A percentile compares a stretch with the other conserved stretches of the same genome.
Evolutionary conservation across 2,329 filamentous ascomycete species (phyloP).

Genomic region (Myriosclerotinia curreyana): DNA sequence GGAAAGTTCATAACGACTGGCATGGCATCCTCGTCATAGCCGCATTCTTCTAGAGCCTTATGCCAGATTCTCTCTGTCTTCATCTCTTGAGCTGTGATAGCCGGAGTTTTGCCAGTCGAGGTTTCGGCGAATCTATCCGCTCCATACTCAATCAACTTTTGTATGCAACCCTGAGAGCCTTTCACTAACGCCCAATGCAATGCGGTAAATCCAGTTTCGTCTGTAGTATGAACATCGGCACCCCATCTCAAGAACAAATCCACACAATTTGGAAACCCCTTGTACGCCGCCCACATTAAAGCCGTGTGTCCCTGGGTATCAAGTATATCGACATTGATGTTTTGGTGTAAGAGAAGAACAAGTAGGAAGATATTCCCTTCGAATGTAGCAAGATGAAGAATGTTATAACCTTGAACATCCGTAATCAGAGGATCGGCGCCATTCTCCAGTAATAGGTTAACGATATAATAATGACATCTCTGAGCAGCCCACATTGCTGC

Average conservation of each 20-base stretch:
- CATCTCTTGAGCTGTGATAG: constrained; percentile 82
- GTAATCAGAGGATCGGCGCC: constrained; percentile 90
- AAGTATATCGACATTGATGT: constrained; percentile 87
- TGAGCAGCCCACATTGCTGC: constrained; percentile 97
- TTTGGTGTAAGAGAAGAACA: constrained; percentile 86
- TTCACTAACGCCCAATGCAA: constrained; percentile 97
- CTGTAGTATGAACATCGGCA: constrained; percentile 83
- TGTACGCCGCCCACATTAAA: constrained; percentile 99
- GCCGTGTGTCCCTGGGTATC: constrained; percentile 90
- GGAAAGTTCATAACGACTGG: constrained; percentile 68
- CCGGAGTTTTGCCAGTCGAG: constrained; percentile 83
- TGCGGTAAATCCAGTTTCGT: constrained; percentile 91
- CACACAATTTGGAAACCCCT: constrained; percentile 88
- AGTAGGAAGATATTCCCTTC: constrained; percentile 93
- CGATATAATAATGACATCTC: constrained; percentile 92
- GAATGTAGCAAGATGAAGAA: constrained; percentile 93
- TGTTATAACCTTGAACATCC: constrained; percentile 96
- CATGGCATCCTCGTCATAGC: constrained; percentile 77
- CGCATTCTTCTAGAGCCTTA: constrained; percentile 76
- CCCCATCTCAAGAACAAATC: constrained; percentile 94
- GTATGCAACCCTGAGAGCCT: constrained; percentile 81
- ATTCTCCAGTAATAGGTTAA: constrained; percentile 85
- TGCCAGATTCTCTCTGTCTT: constrained; percentile 82
- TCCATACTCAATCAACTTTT: constrained; percentile 94
- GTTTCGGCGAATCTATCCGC: constrained; percentile 91